Evolutionary conservation across 208 protist species (phyloP).

Genomic region (Zelonia costaricensis): DNA sequence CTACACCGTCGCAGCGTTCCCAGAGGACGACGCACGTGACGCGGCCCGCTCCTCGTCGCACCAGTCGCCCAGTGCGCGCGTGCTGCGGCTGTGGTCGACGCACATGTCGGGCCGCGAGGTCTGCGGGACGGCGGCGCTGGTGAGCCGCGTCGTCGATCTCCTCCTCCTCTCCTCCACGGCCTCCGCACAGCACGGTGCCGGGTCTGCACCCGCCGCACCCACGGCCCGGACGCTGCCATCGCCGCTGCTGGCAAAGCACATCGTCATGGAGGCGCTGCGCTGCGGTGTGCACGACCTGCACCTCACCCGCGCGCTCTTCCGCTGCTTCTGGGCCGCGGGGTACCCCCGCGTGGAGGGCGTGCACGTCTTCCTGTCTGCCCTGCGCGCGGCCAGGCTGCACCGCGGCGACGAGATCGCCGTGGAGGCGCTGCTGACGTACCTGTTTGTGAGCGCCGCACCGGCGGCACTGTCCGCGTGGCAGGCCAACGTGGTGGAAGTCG

Average conservation of each 20-base stretch:
- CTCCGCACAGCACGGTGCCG: not conserved
- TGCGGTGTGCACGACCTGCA: constrained; percentile 40
- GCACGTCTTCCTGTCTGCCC: constrained; percentile 66
- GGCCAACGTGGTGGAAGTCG: constrained; percentile 4
- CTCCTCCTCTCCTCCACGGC: constrained; percentile 1
- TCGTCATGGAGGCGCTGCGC: constrained; percentile 54
- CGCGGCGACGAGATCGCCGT: constrained; percentile 37
- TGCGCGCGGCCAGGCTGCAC: constrained; percentile 43
- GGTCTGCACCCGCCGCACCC: not conserved
- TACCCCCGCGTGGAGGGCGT: constrained; percentile 62
- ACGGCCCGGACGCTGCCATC: constrained; percentile 10
- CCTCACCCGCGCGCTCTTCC: constrained; percentile 41
- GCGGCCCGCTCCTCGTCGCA: too few species aligned
- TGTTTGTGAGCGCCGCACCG: constrained; percentile 24
- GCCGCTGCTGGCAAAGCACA: constrained; percentile 43
- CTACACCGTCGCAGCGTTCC: constrained; percentile 4
- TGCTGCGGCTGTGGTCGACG: constrained; percentile 3
- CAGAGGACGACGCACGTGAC: too few species aligned
- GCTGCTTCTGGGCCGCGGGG: constrained; percentile 46
- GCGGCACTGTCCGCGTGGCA: constrained; percentile 2
- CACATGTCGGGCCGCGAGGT: not conserved
- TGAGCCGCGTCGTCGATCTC: constrained; percentile 22
- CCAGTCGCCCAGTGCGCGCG: too few species aligned
- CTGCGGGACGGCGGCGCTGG: constrained; percentile 15
- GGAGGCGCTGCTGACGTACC: constrained; percentile 52